A percentile compares a stretch with the other conserved stretches of the same genome.
These are phyloP conservation scores for Setaria italica DNA, from an alignment of 202 grass and related monocot genomes.

Conservation along the genomic window DNA sequence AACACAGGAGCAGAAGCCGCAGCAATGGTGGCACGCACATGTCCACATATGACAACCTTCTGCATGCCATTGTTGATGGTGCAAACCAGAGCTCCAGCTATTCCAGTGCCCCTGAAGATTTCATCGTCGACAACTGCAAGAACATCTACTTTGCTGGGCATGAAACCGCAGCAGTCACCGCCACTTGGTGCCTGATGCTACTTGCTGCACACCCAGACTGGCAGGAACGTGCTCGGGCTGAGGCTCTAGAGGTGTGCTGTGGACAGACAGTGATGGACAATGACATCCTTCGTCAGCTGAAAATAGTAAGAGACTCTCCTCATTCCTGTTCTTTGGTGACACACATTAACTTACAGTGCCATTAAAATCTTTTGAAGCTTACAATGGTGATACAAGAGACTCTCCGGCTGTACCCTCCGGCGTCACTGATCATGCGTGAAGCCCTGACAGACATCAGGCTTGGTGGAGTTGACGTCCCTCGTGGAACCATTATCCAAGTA, in stretches of 20 bases:
- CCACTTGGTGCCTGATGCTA: constrained; percentile 74
- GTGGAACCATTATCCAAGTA: constrained; percentile 54
- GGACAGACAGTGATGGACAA: constrained; percentile 17
- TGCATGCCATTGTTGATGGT: constrained; percentile 47
- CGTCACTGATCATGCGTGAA: constrained; percentile 53
- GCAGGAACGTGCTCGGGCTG: constrained; percentile 45
- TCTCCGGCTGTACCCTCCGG: constrained; percentile 43
- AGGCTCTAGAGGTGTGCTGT: constrained; percentile 44
- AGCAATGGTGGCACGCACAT: neutral
- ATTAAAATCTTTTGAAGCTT: constrained; percentile 37
- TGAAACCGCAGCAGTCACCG: constrained; percentile 55
- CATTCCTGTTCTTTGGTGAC: neutral
- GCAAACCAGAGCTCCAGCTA: too few relatives aligned
- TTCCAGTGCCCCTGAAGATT: constrained; percentile 18
- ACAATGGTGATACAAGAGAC: constrained; percentile 60
- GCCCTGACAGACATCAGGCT: constrained; percentile 50
- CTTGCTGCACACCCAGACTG: constrained; percentile 58
- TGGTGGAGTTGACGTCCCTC: constrained; percentile 40
- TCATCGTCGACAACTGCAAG: constrained; percentile 80
- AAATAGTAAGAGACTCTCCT: neutral
- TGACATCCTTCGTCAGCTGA: constrained; percentile 55
- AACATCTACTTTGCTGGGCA: constrained; percentile 84
- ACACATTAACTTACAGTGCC: neutral
- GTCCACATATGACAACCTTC: constrained; percentile 36
- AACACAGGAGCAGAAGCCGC: neutral